A percentile compares a stretch with the other conserved stretches of the same genome.
Conservation (phyloP, 2,329 filamentous ascomycete genomes). For the Atkinsonella texensis region DNA sequence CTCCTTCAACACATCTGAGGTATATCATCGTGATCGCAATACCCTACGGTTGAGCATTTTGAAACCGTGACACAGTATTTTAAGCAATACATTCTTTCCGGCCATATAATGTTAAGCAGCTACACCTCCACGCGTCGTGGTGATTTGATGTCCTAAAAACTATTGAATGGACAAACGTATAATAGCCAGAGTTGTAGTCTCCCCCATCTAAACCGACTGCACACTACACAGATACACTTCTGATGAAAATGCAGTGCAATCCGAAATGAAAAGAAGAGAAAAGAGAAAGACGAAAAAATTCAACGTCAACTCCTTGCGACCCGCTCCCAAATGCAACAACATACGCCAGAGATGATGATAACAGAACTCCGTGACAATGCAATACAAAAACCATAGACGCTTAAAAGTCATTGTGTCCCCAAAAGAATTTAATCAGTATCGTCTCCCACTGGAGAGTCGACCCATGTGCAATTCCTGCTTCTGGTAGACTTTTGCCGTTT, state of each 20-base stretch:
- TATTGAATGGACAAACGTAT: too few relatives aligned
- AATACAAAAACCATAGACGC: neutral
- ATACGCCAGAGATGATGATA: conserved; percentile 6
- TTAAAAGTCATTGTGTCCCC: neutral
- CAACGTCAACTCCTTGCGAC: conserved; percentile 6
- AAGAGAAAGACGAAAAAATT: neutral
- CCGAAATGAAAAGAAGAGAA: conserved; percentile 2
- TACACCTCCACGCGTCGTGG: too few relatives aligned
- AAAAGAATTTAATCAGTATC: conserved; percentile 19
- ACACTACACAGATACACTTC: neutral
- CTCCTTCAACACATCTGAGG: neutral
- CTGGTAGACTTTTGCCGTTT: conserved; percentile 20
- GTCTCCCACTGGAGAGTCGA: conserved; percentile 26
- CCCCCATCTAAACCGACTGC: neutral
- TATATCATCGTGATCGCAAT: neutral
- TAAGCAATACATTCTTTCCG: too few relatives aligned
- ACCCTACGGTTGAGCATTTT: too few relatives aligned
- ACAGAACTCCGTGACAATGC: conserved; percentile 1
- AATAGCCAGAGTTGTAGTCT: too few relatives aligned
- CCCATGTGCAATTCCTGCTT: conserved; percentile 14
- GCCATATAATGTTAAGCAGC: too few relatives aligned
- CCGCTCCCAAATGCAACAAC: conserved; percentile 8
- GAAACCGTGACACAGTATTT: too few relatives aligned
- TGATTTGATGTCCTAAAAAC: too few relatives aligned
- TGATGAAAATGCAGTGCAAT: neutral